These are phyloP conservation scores for Phytopythium sindhum DNA, from an alignment of 352 stramenopile species.

Conservation along the genomic window DNA sequence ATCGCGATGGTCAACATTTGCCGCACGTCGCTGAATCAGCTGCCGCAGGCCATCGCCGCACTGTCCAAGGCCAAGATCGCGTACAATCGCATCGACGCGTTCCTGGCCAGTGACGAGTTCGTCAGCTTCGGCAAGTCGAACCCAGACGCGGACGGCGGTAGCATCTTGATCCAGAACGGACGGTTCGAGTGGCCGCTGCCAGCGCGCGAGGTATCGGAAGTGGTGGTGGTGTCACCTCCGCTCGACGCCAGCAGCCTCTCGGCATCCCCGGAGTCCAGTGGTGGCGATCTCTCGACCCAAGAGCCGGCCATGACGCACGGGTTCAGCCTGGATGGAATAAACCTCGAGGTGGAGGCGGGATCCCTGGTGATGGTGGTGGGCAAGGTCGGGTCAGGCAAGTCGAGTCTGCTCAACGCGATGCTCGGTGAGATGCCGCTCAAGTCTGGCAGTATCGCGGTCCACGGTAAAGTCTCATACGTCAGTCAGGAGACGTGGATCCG, in stretches of 20 bases:
- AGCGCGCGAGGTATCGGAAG: background rate
- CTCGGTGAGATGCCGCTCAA: constrained; percentile 44
- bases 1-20: constrained; percentile 32
- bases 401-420: constrained; percentile 46
- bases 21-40: constrained; percentile 21
- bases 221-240: constrained; percentile 21
- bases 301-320: constrained; percentile 2
- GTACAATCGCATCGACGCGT: constrained; percentile 24
- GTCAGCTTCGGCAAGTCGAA: background rate
- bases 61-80: constrained; percentile 27
- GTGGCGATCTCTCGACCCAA: background rate
- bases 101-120: constrained; percentile 18
- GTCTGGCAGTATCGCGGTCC: constrained; percentile 17
- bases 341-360: constrained; percentile 61
- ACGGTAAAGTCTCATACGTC: constrained; percentile 63
- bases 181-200: constrained; percentile 26
- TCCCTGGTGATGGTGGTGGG: constrained; percentile 55
- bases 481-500: constrained; percentile 92
- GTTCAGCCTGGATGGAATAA: constrained; percentile 28
- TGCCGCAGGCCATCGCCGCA: constrained; percentile 16
- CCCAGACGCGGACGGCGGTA: background rate
- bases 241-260: background rate
- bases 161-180: constrained; percentile 18
- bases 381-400: constrained; percentile 48
- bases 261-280: background rate